phyloP scores from a whole-genome alignment of 164 flowering plant species.

The Tetracentron sinense region DNA sequence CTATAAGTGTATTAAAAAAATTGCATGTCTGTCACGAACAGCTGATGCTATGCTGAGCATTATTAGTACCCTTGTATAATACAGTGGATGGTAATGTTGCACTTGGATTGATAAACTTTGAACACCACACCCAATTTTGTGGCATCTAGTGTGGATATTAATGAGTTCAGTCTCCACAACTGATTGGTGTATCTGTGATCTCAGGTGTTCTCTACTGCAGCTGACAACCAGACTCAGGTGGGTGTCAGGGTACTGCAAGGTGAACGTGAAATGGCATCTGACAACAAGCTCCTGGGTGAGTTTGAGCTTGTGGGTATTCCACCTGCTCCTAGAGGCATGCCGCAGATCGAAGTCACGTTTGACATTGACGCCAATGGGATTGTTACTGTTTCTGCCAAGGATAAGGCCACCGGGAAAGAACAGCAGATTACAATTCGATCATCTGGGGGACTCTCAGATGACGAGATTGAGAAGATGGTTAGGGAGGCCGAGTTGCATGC shows the following conservation, averaged over 20 bases:
- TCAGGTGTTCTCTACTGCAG: conserved; percentile 88
- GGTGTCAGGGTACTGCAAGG: conserved; percentile 72
- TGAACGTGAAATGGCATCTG: conserved; percentile 70
- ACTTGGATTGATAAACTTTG: too few relatives aligned
- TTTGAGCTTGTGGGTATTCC: conserved; percentile 69
- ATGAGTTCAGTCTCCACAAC: background rate
- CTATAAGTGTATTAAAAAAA: too few relatives aligned
- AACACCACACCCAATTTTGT: too few relatives aligned
- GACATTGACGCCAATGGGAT: conserved; percentile 74
- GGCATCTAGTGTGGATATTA: too few relatives aligned
- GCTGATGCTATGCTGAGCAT: too few relatives aligned
- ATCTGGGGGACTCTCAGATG: conserved; percentile 67
- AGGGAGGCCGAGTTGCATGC: conserved; percentile 71
- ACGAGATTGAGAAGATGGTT: conserved; percentile 70
- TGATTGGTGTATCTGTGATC: conserved; percentile 3
- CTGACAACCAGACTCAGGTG: conserved; percentile 80
- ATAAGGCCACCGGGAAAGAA: conserved; percentile 62
- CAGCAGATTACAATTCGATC: conserved; percentile 70
- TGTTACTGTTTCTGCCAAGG: conserved; percentile 70
- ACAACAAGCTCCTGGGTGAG: conserved; percentile 66
- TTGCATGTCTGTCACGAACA: too few relatives aligned
- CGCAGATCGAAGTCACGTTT: conserved; percentile 66
- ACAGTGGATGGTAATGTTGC: too few relatives aligned
- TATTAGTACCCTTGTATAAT: too few relatives aligned
- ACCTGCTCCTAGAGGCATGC: conserved; percentile 69